phyloP scores from a whole-genome alignment of 768 basidiomycete species.

The Brasilioporus rufonigricans region DNA sequence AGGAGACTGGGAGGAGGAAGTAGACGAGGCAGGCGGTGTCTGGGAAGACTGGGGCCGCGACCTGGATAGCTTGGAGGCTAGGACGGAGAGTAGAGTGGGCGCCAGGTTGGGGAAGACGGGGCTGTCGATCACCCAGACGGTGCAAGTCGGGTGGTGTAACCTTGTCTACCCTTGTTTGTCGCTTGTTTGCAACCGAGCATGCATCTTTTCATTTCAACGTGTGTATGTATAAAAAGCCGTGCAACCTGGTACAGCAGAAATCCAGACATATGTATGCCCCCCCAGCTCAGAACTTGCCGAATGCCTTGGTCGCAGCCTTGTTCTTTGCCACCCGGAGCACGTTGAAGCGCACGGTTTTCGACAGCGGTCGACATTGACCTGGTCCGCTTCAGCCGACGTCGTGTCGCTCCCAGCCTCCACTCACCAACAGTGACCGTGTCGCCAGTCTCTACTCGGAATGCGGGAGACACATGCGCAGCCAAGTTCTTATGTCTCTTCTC shows the following conservation, averaged over 20 bases:
- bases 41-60: conserved; percentile 72
- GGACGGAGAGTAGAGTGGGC: conserved; percentile 74
- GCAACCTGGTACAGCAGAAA: conserved; percentile 15
- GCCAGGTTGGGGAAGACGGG: conserved; percentile 59
- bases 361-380: conserved; percentile 99
- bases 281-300: conserved; percentile 82
- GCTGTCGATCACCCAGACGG: conserved; percentile 26
- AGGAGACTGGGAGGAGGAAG: conserved; percentile 36
- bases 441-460: conserved; percentile 96
- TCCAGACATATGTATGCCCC: background rate
- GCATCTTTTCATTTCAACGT: conserved; percentile 16
- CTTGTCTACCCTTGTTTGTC: conserved; percentile 34
- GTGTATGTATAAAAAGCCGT: conserved; percentile 19
- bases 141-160: conserved; percentile 24
- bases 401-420: conserved; percentile 31
- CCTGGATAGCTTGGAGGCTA: conserved; percentile 67
- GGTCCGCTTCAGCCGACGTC: background rate
- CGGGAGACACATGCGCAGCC: conserved; percentile 94
- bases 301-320: conserved; percentile 88
- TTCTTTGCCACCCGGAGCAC: conserved; percentile 92
- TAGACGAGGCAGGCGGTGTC: conserved; percentile 56
- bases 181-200: conserved; percentile 25
- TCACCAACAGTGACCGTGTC: conserved; percentile 93
- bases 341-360: conserved; percentile 99
- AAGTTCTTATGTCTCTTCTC: conserved; percentile 99